Conservation (phyloP, 129 eudicot species). For the Logfia minima region DNA sequence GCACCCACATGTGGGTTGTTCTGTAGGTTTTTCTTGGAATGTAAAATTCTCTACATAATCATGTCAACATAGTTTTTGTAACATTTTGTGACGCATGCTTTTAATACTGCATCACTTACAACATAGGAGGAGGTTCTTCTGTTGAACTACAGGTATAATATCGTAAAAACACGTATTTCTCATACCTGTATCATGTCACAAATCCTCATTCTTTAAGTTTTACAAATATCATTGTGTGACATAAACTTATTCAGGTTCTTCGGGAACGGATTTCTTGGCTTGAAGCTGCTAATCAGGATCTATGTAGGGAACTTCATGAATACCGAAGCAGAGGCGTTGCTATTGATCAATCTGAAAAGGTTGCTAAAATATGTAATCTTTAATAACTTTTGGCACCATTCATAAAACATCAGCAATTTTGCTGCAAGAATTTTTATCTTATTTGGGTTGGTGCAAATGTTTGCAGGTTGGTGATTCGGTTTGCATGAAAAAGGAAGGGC, state of each 20-base stretch:
- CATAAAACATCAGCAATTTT: background rate
- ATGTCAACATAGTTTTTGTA: too few species aligned
- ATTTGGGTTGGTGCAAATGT: conserved; percentile 14
- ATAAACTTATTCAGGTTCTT: conserved; percentile 47
- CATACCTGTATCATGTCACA: background rate
- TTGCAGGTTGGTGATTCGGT: conserved; percentile 55
- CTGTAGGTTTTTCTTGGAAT: too few species aligned
- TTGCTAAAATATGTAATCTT: conserved; percentile 45
- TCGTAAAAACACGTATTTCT: background rate
- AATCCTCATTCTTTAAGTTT: background rate
- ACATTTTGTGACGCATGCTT: too few species aligned
- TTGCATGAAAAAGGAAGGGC: conserved; percentile 69
- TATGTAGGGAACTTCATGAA: conserved; percentile 71
- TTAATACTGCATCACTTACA: too few species aligned
- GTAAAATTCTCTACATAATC: too few species aligned
- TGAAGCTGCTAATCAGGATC: conserved; percentile 89
- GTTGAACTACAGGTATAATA: conserved; percentile 70
- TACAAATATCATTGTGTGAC: conserved; percentile 3
- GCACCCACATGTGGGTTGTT: too few species aligned
- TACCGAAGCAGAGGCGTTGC: conserved; percentile 54
- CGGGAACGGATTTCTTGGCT: conserved; percentile 88
- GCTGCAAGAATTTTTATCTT: conserved; percentile 3
- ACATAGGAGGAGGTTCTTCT: conserved; percentile 81
- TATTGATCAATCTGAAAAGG: conserved; percentile 50
- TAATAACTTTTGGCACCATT: conserved; percentile 7